phyloP scores from a whole-genome alignment of 2,329 filamentous ascomycete genomes.

The Nemania diffusa region DNA sequence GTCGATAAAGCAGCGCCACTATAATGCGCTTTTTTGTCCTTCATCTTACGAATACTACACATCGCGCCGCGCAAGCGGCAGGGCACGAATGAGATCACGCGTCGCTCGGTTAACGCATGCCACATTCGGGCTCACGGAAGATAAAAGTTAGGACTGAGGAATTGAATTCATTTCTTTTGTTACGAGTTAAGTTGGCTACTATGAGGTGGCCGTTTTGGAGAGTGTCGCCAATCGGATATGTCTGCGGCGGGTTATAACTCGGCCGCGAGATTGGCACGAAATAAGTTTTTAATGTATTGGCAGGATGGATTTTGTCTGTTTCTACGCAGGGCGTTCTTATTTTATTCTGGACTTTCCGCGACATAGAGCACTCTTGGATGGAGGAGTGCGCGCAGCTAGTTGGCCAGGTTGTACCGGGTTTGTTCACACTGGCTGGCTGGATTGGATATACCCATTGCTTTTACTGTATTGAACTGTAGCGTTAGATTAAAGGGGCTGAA shows the following conservation, averaged over 20 bases:
- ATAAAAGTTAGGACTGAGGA: constrained; percentile 35
- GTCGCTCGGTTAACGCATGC: constrained; percentile 18
- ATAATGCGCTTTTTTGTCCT: constrained; percentile 27
- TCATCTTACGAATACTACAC: constrained; percentile 28
- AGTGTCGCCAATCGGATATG: neutral
- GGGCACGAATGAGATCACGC: constrained; percentile 34
- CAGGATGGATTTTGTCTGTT: constrained; percentile 19
- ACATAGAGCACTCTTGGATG: constrained; percentile 34
- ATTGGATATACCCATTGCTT: constrained; percentile 40
- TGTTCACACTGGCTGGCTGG: constrained; percentile 35
- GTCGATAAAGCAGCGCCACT: constrained; percentile 29
- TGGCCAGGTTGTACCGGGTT: constrained; percentile 27
- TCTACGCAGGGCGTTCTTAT: constrained; percentile 34
- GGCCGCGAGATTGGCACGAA: neutral
- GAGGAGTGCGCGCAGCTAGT: constrained; percentile 18
- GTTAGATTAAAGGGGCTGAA: constrained; percentile 17
- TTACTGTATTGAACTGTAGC: constrained; percentile 30
- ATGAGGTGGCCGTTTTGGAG: neutral
- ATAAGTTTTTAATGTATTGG: constrained; percentile 26
- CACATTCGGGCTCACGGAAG: constrained; percentile 29
- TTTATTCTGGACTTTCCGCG: constrained; percentile 20
- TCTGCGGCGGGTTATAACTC: constrained; percentile 5
- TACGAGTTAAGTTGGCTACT: constrained; percentile 18
- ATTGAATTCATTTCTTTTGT: constrained; percentile 29
- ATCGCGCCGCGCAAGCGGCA: constrained; percentile 36